phyloP scores from a whole-genome alignment of 2,329 filamentous ascomycete species.

The Fusarium poae region DNA sequence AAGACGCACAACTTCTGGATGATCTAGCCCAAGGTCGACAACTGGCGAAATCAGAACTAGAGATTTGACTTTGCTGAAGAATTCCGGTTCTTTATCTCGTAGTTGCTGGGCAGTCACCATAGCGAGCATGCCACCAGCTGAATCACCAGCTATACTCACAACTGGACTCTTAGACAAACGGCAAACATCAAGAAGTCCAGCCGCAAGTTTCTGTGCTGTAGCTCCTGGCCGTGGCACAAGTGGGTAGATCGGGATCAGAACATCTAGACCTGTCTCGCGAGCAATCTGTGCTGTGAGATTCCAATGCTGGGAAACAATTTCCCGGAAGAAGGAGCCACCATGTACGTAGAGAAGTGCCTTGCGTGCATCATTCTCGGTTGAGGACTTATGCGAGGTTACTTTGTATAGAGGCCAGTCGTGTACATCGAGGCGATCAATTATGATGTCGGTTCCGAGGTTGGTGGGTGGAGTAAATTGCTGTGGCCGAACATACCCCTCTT shows the following conservation, averaged over 20 bases:
- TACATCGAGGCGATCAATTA: constrained; percentile 1
- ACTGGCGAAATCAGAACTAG: background rate
- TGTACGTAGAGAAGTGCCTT: constrained; percentile 6
- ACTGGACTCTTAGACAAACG: background rate
- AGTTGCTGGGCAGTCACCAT: background rate
- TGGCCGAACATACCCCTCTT: background rate
- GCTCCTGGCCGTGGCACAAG: constrained; percentile 10
- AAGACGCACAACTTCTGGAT: background rate
- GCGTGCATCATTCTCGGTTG: background rate
- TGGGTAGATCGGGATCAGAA: constrained; percentile 8
- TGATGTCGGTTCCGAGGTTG: constrained; percentile 5
- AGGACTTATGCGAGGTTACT: background rate
- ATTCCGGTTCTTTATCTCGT: background rate
- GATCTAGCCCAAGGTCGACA: background rate
- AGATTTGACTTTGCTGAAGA: background rate
- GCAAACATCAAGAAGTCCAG: constrained; percentile 2
- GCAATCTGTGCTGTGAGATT: background rate
- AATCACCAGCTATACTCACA: constrained; percentile 5
- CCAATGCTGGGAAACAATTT: constrained; percentile 8
- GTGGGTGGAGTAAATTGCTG: background rate
- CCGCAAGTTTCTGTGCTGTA: background rate
- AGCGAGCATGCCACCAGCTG: constrained; percentile 9
- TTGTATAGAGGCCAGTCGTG: constrained; percentile 9
- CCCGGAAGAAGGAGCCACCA: constrained; percentile 4
- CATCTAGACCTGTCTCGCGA: background rate